Percentiles rank a stretch among this genome's conserved stretches.
These are phyloP conservation scores for Sarocladiaceae sp. DNA, from an alignment of 2,329 filamentous ascomycete genomes.

Conservation along the genomic window DNA sequence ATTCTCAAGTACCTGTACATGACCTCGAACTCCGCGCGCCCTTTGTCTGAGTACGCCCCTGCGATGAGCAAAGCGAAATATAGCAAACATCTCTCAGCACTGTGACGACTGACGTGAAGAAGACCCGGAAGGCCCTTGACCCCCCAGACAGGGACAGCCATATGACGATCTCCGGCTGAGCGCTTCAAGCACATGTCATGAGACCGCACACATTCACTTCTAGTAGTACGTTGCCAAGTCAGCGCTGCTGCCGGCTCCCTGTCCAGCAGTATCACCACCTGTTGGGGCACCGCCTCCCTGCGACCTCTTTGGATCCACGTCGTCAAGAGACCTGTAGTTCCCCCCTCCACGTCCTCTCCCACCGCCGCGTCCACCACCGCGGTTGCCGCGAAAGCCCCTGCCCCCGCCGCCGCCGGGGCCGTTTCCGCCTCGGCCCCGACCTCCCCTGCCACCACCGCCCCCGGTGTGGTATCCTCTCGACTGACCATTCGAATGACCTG, in stretches of 20 bases:
- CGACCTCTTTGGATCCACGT: constrained; percentile 42
- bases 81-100: no score
- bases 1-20: no score
- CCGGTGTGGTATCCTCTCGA: constrained; percentile 35
- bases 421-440: constrained; percentile 31
- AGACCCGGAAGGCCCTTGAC: no score
- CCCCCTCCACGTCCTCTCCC: constrained; percentile 43
- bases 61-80: no score
- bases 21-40: no score
- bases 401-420: constrained; percentile 28
- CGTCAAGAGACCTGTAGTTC: constrained; percentile 62
- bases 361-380: constrained; percentile 35
- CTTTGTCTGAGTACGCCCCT: no score
- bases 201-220: background rate
- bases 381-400: constrained; percentile 28
- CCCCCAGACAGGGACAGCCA: no score
- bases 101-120: no score
- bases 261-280: constrained; percentile 30
- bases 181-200: no score
- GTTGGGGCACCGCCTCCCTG: background rate
- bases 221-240: constrained; percentile 38
- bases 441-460: constrained; percentile 34
- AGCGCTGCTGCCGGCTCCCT: constrained; percentile 16
- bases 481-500: constrained; percentile 22
- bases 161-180: no score